Evolutionary conservation across 2,329 filamentous ascomycete genomes (phyloP), one percentile per base, ranked within the genome.

Genomic region (Fusarium euwallaceae): DNA sequence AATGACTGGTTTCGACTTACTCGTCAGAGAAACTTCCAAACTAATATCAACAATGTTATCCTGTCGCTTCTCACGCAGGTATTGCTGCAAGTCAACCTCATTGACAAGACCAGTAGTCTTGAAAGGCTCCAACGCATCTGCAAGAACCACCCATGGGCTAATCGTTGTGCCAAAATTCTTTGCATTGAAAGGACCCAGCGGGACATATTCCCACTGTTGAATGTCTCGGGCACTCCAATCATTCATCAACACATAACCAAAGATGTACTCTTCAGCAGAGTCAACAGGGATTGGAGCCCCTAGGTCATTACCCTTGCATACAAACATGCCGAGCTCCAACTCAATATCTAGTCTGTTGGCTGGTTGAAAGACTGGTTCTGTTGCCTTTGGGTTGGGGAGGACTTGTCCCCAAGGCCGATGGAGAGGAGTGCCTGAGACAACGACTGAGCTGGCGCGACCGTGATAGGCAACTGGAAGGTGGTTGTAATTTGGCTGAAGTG

Each of bases 391-490:
- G 56, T 81, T 80, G 27, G 75, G 76, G 12, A 95, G 83, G 62
- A 95, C 91, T 81, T 96, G 94, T 1, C 94, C 94, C 70, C 91
- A 89, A 0, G 94, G 94, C 27, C 94, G 88, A 37, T 88, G 87
- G 69, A 97, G 90, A 0, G 90, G 88, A 0, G 93, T 95, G 11
- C 93, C 93, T 0, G 93, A 94, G 5, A 94, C 86, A 1, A 95
- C 92, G 9, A 96, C 89, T 3, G 92, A 94, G 10, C 92, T 94
- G 8, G 93, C 92, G 64, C 94, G 90, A 8, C 94, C 93, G 80
- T 96, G 94, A 78, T 97, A 96, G 3, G 91, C 94, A 3, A 96
- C 93, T 0, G 94, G 94, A 0, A 97, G 86, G 76, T 95, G 92
- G 67, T 89, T 93, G 81, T 96, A 97, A 80, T 96, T 96, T 29